A percentile compares a stretch with the other conserved stretches of the same genome.
These are phyloP conservation scores for Sporothrix brasiliensis DNA, from an alignment of 2,329 filamentous ascomycete genomes.

Conservation along the genomic window DNA sequence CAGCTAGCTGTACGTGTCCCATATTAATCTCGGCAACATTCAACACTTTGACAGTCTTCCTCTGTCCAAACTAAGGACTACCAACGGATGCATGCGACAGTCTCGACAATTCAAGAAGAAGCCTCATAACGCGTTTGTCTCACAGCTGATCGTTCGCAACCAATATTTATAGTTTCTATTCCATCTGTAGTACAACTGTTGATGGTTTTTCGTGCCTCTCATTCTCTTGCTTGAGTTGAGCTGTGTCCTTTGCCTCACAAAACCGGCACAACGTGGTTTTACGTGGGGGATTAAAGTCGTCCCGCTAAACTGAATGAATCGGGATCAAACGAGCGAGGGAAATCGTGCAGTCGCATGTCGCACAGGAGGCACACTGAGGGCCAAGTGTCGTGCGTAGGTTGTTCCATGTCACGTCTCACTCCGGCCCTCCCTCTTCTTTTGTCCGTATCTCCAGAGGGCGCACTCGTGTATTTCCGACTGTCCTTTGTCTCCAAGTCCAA, in stretches of 20 bases:
- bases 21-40: background rate
- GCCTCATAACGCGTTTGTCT: too few species aligned
- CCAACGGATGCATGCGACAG: background rate
- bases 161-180: background rate
- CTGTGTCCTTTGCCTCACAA: background rate
- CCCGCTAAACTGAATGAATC: background rate
- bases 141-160: too few species aligned
- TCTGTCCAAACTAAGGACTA: background rate
- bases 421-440: background rate
- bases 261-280: background rate
- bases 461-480: background rate
- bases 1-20: background rate
- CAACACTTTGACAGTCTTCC: background rate
- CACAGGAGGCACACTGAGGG: background rate
- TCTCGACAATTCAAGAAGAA: background rate
- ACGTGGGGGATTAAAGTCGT: conserved; percentile 14
- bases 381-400: background rate
- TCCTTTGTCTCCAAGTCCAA: background rate
- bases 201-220: too few species aligned
- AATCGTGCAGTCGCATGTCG: background rate
- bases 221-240: too few species aligned
- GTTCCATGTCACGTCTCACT: too few species aligned
- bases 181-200: too few species aligned
- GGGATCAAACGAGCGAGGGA: conserved; percentile 27
- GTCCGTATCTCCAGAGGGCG: conserved; percentile 25